Conservation (phyloP, 2,329 filamentous ascomycete species). For the Parastagonospora avenae region DNA sequence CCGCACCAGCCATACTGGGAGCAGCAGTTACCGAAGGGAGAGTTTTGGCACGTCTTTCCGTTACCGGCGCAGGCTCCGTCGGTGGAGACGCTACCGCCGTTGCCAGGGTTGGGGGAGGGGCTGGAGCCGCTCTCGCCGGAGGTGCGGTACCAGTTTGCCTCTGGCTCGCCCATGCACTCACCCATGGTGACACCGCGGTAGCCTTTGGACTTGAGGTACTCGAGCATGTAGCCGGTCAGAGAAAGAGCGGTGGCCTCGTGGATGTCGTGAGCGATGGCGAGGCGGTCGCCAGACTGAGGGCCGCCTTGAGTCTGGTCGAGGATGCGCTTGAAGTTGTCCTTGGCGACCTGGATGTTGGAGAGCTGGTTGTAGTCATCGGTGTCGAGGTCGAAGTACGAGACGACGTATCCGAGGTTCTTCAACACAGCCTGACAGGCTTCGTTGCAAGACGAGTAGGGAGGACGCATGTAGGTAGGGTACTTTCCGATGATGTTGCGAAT, state of each 20-base stretch:
- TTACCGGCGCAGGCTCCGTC: conserved; percentile 27
- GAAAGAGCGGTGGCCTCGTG: conserved; percentile 52
- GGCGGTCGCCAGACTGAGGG: conserved; percentile 40
- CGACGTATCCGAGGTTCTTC: conserved; percentile 59
- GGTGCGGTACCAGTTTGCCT: conserved; percentile 56
- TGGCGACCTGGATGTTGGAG: conserved; percentile 42
- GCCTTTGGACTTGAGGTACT: conserved; percentile 44
- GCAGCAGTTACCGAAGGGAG: conserved; percentile 51
- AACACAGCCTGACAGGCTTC: conserved; percentile 47
- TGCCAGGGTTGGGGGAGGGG: conserved; percentile 12
- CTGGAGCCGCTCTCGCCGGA: conserved; percentile 27
- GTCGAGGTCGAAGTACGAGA: conserved; percentile 66
- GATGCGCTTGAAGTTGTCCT: conserved; percentile 47
- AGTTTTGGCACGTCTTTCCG: conserved; percentile 27
- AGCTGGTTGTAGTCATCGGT: conserved; percentile 52
- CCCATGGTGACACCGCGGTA: conserved; percentile 55
- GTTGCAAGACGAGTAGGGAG: conserved; percentile 55
- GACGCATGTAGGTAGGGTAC: conserved; percentile 61
- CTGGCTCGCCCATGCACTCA: conserved; percentile 55
- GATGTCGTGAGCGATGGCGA: conserved; percentile 61
- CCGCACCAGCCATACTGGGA: conserved; percentile 52
- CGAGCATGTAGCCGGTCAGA: conserved; percentile 52
- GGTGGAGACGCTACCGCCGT: conserved; percentile 21
- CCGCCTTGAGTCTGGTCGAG: conserved; percentile 28
- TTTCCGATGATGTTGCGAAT: conserved; percentile 60